These are phyloP conservation scores for Sporobolomyces pararoseus DNA, from an alignment of 768 basidiomycete genomes.

Conservation along the genomic window DNA sequence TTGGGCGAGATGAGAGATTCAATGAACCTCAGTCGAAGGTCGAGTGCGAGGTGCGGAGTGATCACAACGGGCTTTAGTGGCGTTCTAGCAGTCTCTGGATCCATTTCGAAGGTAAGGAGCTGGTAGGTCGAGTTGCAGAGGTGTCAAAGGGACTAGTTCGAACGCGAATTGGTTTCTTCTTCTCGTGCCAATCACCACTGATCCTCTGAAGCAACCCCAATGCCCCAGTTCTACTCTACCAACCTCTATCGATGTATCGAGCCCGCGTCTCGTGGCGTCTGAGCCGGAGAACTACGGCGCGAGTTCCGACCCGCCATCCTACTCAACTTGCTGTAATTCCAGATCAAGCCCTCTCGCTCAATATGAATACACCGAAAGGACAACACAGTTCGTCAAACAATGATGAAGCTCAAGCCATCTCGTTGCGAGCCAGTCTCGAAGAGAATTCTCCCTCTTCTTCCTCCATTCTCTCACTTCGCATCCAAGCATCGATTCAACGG, in stretches of 20 bases:
- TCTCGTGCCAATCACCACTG: neutral
- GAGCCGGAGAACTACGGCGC: neutral
- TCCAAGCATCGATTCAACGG: no score
- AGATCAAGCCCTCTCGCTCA: neutral
- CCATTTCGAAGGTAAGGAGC: neutral
- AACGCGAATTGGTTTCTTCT: neutral
- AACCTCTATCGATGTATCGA: neutral
- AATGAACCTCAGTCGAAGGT: slow-evolving; percentile 43
- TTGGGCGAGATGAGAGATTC: slow-evolving; percentile 33
- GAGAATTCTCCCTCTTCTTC: neutral
- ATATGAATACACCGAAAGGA: no score
- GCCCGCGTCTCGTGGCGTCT: neutral
- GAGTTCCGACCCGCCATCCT: neutral
- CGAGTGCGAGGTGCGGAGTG: slow-evolving; percentile 29
- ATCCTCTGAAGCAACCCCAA: neutral
- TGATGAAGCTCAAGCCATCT: neutral
- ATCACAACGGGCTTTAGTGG: neutral
- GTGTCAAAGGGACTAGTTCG: neutral
- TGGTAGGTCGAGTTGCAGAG: neutral
- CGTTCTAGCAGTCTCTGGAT: neutral
- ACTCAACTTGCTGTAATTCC: neutral
- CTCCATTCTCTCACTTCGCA: neutral
- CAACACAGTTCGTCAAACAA: neutral
- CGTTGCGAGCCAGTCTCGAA: neutral
- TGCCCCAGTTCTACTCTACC: neutral